These are phyloP conservation scores for Aspergillus sclerotialis DNA, from an alignment of 2,329 filamentous ascomycete genomes.

Conservation along the genomic window DNA sequence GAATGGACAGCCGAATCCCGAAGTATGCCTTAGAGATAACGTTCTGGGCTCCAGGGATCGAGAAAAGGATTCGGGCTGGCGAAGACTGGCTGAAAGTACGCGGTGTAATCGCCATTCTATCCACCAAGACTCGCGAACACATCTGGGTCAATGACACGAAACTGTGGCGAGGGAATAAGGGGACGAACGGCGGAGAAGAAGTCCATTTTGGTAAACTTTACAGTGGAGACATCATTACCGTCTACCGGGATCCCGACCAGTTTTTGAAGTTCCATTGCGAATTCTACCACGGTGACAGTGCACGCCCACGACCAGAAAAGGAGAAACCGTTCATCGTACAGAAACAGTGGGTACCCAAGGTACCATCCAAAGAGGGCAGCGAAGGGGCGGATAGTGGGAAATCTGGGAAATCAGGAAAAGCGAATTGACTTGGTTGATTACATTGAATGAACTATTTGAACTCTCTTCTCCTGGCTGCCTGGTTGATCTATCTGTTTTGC, in stretches of 20 bases:
- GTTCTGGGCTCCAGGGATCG: conserved; percentile 64
- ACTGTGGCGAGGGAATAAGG: conserved; percentile 51
- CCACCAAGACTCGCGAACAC: conserved; percentile 69
- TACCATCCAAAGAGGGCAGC: conserved; percentile 17
- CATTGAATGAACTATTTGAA: too few species aligned
- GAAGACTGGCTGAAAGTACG: conserved; percentile 49
- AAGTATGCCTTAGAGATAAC: conserved; percentile 75
- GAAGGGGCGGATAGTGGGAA: conserved; percentile 19
- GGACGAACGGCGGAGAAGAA: conserved; percentile 45
- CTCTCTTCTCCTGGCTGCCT: too few species aligned
- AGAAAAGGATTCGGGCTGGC: conserved; percentile 50
- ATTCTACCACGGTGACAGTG: conserved; percentile 42
- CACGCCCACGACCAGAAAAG: conserved; percentile 30
- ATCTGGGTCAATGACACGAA: conserved; percentile 70
- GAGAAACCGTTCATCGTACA: conserved; percentile 36
- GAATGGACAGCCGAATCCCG: conserved; percentile 64
- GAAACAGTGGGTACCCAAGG: conserved; percentile 25
- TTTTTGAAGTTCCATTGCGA: conserved; percentile 40
- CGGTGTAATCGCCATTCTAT: conserved; percentile 63
- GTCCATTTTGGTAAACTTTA: conserved; percentile 61
- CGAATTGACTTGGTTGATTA: too few species aligned
- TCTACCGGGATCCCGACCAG: conserved; percentile 50
- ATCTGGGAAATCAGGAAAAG: conserved; percentile 11
- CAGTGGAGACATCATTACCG: conserved; percentile 67
- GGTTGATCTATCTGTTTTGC: too few species aligned